A percentile compares a stretch with the other conserved stretches of the same genome.
Evolutionary conservation across 2,329 filamentous ascomycete species (phyloP).

Genomic region (Colletotrichum sp.): DNA sequence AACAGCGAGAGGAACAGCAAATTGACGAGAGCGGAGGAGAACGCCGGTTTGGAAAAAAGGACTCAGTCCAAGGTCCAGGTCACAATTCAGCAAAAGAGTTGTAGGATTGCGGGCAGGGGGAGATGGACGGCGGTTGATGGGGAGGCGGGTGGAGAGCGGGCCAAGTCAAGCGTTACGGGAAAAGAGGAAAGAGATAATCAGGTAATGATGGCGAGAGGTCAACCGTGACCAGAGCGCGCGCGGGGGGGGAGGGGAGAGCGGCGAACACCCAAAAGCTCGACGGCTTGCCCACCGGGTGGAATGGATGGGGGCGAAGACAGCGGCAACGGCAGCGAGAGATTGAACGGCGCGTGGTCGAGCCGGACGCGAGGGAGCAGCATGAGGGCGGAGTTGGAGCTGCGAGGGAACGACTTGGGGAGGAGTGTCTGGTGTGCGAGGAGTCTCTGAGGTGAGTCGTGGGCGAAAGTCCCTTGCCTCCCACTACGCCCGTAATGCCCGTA

Average conservation of each 20-base stretch:
- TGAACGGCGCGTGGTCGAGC: neutral
- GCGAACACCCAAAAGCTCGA: neutral
- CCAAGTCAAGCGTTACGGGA: neutral
- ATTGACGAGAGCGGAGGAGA: neutral
- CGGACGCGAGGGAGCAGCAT: neutral
- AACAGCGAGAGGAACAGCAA: neutral
- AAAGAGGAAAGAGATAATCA: constrained; percentile 21
- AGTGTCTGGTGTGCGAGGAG: neutral
- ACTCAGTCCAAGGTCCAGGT: neutral
- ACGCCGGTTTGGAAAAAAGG: neutral
- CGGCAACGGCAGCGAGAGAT: constrained; percentile 2
- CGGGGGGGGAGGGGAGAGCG: neutral
- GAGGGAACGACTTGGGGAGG: neutral
- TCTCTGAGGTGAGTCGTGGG: neutral
- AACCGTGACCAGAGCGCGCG: neutral
- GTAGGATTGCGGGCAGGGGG: constrained; percentile 2
- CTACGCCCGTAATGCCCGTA: constrained; percentile 21
- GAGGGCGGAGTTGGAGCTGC: neutral
- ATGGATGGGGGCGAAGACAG: neutral
- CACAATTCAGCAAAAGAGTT: constrained; percentile 6
- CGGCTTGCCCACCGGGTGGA: neutral
- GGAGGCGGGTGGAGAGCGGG: constrained; percentile 11
- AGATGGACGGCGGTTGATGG: neutral
- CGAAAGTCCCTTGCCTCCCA: constrained; percentile 15
- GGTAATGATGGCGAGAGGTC: neutral